Base-by-base conservation (phyloP, 192 early-diverging fungal genomes). In the Oehlia diaphana region DNA sequence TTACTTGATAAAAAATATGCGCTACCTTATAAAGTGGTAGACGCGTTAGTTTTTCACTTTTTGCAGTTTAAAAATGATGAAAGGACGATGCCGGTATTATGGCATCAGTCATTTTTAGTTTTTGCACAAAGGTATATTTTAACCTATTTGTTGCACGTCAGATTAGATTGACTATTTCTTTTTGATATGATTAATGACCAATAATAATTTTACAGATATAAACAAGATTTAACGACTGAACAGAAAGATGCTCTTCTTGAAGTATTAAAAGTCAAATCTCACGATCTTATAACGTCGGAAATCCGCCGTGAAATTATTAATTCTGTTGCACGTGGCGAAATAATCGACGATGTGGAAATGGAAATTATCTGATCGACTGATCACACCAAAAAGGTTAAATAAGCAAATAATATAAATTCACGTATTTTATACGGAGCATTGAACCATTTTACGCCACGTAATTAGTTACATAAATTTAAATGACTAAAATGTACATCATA, bases 1-100 rank as follows among this genome's bases (percentile, higher is more conserved):
- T 86, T 99, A 67, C 88, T 99, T 23, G 98, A 99, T 85, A 99
- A 98, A 81, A 99, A 99, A 85, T 98, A 98, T 76, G 97, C 98
- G 2, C 86, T 98, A 81, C 98, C 97, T 2, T 99, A 92, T 91
- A 96, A 96, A 87, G 97, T 98, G 28, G 92, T 99, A 21, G 97
- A 98, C 82, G 91, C 93, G 33, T 82, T 99, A 44, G 98, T 99
- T n/a, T 93, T 94, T 84, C 98, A 99, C 86, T 98, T 97, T 87
- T 81, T 94, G 79, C 88, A 94, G 62, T 98, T 99, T 90, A 92
- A 93, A 86, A 92, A 88, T 71, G 95, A 96, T 80, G 80, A 88
- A 66, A 85, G 93, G 67, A 89, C 89, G 72, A 89, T 99, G 91
- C 97, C 98, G 35, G 97, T 99, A 26, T 88, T 99, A 75, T 99